A percentile compares a stretch with the other conserved stretches of the same genome.
These are phyloP conservation scores for Capsicum baccatum DNA, from an alignment of 257 asterid genomes.

Conservation along the genomic window DNA sequence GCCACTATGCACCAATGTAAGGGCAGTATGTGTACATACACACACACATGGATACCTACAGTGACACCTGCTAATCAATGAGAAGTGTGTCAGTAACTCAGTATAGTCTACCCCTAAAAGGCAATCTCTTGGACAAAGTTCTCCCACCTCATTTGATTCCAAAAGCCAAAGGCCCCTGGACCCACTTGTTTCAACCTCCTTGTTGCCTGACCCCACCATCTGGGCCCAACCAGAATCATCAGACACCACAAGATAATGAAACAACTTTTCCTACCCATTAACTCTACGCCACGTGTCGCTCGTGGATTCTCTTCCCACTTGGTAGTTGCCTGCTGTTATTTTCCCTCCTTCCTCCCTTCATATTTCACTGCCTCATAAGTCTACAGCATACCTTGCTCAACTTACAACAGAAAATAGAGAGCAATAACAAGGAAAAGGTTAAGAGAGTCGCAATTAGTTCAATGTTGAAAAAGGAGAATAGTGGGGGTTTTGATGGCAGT, in stretches of 20 bases:
- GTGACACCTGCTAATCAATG: background rate
- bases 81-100: background rate
- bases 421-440: background rate
- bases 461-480: conserved; percentile 47
- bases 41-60: background rate
- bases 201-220: conserved; percentile 7
- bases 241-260: conserved; percentile 56
- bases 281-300: conserved; percentile 56
- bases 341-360: background rate
- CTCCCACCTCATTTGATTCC: conserved; percentile 33
- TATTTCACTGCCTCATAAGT: background rate
- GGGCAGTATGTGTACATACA: background rate
- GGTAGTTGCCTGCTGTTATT: conserved; percentile 23
- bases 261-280: conserved; percentile 52
- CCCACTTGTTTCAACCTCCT: conserved; percentile 29
- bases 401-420: conserved; percentile 20
- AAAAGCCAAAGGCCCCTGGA: conserved; percentile 31
- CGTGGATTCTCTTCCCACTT: conserved; percentile 38
- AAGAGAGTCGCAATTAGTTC: background rate
- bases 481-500: conserved; percentile 21
- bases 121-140: conserved; percentile 18
- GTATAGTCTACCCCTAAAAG: background rate
- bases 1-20: background rate
- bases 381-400: background rate
- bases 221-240: conserved; percentile 35